Base-by-base conservation (phyloP, 495 filamentous ascomycete species). In the Pyrenopolyporus hunteri region DNA sequence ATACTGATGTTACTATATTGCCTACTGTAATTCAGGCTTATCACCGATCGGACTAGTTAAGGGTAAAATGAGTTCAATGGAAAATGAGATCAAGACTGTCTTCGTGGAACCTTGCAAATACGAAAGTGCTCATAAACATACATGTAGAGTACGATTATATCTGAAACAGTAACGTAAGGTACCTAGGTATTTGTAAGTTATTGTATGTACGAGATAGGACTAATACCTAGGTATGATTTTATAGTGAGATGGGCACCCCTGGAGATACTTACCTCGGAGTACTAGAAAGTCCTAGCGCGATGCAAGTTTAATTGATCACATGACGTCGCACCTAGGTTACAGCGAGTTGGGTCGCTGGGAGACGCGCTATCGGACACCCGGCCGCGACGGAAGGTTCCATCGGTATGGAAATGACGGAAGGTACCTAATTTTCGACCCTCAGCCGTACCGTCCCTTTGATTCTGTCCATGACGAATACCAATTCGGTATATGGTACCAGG, bases 291-390 rank as follows among this genome's bases (percentile, higher is more conserved):
- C n/a, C n/a, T n/a, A 14, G 32, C 32, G 37, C 23, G 10, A 42
- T 2, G 37, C 25, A 42, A 48, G 63, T 55, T 66, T 66, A 66
- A 66, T 66, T 58, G 57, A 49, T 62, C 63, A 66, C 57, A 56
- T 66, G 63, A 66, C 58, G 20, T 44, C 63, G 63, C 50, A 62
- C 51, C 49, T 16, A 43, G 48, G 51, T 52, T 52, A 56, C 35
- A 35, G 62, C 13, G 44, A 43, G 48, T 6, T 43, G 37, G 25
- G 6, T 45, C 37, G 17, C 57, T 20, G 3, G n/a, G 31, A 53
- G 39, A 63, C 58, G 58, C 57, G 57, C 52, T 53, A 63, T 49
- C 29, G 17, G 23, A 20, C 19, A 35, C 32, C 50, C 26, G 10
- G 25, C 43, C 57, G 53, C 57, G 57, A 62, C 51, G 45, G 51